Conservation (phyloP, 805 yeast species). For the Teunomyces funiuensis region DNA sequence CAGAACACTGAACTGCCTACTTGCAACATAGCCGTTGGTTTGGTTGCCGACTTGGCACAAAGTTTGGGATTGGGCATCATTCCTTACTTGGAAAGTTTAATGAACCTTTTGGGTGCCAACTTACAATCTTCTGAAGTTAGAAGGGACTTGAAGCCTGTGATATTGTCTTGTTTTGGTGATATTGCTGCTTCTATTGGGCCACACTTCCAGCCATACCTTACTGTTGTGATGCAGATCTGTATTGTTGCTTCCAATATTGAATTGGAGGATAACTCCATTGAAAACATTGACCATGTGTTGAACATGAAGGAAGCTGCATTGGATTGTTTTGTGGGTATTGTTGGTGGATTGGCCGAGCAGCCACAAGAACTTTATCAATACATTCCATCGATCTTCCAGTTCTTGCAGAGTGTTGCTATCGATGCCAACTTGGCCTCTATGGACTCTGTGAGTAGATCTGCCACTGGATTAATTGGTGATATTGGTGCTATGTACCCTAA, state of each 20-base stretch:
- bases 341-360: constrained; percentile 76
- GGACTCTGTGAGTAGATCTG: constrained; percentile 76
- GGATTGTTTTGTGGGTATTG: constrained; percentile 94
- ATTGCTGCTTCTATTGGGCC: constrained; percentile 85
- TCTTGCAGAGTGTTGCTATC: constrained; percentile 57
- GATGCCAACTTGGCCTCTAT: constrained; percentile 60
- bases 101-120: constrained; percentile 77
- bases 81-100: constrained; percentile 76
- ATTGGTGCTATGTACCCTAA: constrained; percentile 81
- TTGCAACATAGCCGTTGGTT: constrained; percentile 88
- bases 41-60: constrained; percentile 91
- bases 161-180: constrained; percentile 93
- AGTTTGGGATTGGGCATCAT: constrained; percentile 74
- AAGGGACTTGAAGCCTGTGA: constrained; percentile 82
- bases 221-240: constrained; percentile 78
- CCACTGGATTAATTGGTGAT: constrained; percentile 92
- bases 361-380: constrained; percentile 67
- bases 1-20: constrained; percentile 80
- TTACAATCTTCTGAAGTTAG: constrained; percentile 67
- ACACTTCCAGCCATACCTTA: constrained; percentile 72
- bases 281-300: constrained; percentile 72
- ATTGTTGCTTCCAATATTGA: constrained; percentile 59
- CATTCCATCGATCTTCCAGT: constrained; percentile 67
- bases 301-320: constrained; percentile 82
- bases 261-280: constrained; percentile 68